phyloP scores from a whole-genome alignment of 2,329 filamentous ascomycete genomes.

The Neonectria magnoliae region DNA sequence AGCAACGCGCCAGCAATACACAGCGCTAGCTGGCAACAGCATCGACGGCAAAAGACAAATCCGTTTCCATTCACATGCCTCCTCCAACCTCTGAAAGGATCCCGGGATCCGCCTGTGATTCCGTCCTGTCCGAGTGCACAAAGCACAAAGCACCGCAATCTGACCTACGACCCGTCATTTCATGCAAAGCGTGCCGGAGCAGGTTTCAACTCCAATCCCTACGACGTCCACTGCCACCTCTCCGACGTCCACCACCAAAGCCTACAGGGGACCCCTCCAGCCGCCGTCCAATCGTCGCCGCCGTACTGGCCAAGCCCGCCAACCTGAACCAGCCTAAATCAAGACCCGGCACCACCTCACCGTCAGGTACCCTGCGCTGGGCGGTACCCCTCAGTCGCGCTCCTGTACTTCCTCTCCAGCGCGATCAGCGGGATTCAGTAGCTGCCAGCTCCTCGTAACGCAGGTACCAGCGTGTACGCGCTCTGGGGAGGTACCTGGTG shows the following conservation, averaged over 20 bases:
- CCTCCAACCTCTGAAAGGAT: background rate
- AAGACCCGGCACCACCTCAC: constrained; percentile 31
- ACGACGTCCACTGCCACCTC: constrained; percentile 20
- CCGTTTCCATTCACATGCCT: background rate
- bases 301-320: constrained; percentile 36
- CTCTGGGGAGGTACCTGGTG: constrained; percentile 27
- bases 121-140: constrained; percentile 1
- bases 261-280: constrained; percentile 33
- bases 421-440: constrained; percentile 2
- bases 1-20: constrained; percentile 3
- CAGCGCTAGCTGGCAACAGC: background rate
- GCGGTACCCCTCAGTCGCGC: constrained; percentile 25
- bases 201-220: constrained; percentile 28
- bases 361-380: constrained; percentile 32
- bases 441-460: background rate
- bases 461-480: constrained; percentile 19
- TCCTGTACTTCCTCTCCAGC: background rate
- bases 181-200: constrained; percentile 23
- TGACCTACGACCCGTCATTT: constrained; percentile 22
- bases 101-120: constrained; percentile 1
- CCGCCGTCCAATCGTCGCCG: constrained; percentile 30
- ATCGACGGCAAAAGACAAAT: background rate
- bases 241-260: constrained; percentile 24
- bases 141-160: constrained; percentile 19
- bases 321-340: constrained; percentile 43